Base-by-base conservation (phyloP, 2,329 filamentous ascomycete genomes). In the Capronia coronata region DNA sequence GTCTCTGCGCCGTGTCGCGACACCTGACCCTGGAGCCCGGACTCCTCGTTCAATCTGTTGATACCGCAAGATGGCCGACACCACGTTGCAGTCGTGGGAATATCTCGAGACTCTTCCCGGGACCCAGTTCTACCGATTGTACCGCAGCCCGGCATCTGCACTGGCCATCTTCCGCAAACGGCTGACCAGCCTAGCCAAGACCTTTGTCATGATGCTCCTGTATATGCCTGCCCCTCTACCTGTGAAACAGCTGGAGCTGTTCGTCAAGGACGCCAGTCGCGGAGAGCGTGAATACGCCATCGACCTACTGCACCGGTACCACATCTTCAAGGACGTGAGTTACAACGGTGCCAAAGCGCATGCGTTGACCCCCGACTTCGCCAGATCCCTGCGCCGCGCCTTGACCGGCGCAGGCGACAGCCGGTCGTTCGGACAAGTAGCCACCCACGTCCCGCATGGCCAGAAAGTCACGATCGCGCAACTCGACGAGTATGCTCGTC, bases 141-240 rank as follows among this genome's bases (percentile, higher is more conserved):
- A 98, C 75, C 86, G 90, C 71, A 90, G 96, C 74, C 93, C 93
- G 23, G 94, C 91, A 35, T 95, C 93, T 1, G 86, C 90, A 30
- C 82, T 98, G 59, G 93, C 93, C 59, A 90, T 98, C 63, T 97
- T 97, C 68, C 82, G 93, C 60, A 90, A 93, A 71, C 96, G 98
- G 89, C 79, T 98, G 51, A 88, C 93, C 50, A 86, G 94, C 64
- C 72, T 97, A 54, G 91, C 93, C 61, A 97, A 98, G 76, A 88
- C 83, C 13, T 85, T 98, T 63, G 91, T 98, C 54, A 95, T 96
- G 84, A 86, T 87, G 32, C 82, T 98, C 63, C 81, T 98, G 2
- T 98, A 95, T 71, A 85, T 94, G 73, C 86, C 87, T 34, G 76
- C 79, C 9, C 87, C 93, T 0, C 79, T 97, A 56, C 78, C 81